phyloP scores from a whole-genome alignment of 176 grass and related monocot species.

The Pharus latifolius region DNA sequence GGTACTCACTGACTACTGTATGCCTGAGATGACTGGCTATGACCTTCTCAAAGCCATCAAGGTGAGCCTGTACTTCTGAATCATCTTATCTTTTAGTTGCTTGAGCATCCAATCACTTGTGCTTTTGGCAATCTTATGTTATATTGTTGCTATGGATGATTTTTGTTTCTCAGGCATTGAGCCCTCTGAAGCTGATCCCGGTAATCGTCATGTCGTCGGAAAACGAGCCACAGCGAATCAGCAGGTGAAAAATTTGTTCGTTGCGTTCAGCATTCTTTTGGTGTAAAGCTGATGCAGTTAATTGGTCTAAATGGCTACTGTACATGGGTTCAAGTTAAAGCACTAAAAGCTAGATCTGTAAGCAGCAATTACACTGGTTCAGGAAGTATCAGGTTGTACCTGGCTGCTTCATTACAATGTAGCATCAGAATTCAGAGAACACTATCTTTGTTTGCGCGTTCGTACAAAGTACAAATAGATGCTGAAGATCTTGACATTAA shows the following conservation, averaged over 20 bases:
- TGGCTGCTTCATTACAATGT: no score
- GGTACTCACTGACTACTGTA: slow-evolving; percentile 95
- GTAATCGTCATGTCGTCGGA: slow-evolving; percentile 99
- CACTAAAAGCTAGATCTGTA: neutral
- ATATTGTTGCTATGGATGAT: neutral
- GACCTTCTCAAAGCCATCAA: slow-evolving; percentile 92
- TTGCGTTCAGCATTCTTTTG: neutral
- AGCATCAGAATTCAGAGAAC: no score
- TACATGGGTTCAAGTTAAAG: neutral
- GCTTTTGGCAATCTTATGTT: no score
- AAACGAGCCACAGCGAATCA: slow-evolving; percentile 95
- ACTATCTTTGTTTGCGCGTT: no score
- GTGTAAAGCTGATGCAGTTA: neutral
- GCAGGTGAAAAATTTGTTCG: slow-evolving; percentile 30
- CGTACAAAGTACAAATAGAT: no score
- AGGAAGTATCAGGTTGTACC: no score
- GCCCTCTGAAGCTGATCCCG: slow-evolving; percentile 61
- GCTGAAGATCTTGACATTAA: no score
- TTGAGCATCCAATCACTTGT: no score
- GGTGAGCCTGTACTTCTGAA: no score
- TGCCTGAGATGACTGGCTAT: slow-evolving; percentile 98
- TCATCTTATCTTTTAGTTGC: no score
- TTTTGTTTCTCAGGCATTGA: slow-evolving; percentile 74
- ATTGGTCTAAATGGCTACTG: neutral
- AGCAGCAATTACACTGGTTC: no score